A percentile compares a stretch with the other conserved stretches of the same genome.
These are phyloP conservation scores for Scenedesmus sp. DNA, from an alignment of 163 green algal species.

Conservation along the genomic window DNA sequence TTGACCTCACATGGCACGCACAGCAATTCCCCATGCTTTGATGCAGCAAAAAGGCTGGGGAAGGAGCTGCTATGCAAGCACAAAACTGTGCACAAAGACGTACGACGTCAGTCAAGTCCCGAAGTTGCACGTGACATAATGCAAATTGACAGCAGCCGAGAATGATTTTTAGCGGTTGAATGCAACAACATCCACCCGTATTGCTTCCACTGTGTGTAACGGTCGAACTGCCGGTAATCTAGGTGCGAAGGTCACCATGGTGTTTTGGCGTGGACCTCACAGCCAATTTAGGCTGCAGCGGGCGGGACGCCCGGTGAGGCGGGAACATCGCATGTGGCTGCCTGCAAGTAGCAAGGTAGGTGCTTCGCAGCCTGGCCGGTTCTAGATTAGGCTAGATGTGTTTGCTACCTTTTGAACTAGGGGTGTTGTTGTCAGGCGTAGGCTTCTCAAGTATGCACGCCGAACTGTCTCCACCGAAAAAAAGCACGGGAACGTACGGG, in stretches of 20 bases:
- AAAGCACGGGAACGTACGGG: no score
- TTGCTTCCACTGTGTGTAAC: not conserved
- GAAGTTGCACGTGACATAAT: not conserved
- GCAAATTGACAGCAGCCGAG: not conserved
- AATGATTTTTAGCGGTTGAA: no score
- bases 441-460: no score
- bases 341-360: not conserved
- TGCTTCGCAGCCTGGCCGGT: no score
- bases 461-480: no score
- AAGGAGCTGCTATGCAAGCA: not conserved
- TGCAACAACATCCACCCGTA: no score
- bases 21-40: not conserved
- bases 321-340: not conserved
- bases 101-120: not conserved
- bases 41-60: not conserved
- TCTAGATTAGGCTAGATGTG: no score
- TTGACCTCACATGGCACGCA: not conserved
- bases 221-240: not conserved
- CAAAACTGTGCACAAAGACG: not conserved
- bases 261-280: not conserved
- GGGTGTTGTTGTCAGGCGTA: no score
- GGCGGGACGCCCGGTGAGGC: no score
- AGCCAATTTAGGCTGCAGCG: not conserved
- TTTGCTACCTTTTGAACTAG: no score
- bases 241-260: not conserved